Percentiles rank a stretch among this genome's conserved stretches.
phyloP scores from a whole-genome alignment of 352 stramenopile genomes.

The Phytophthora uliginosa region DNA sequence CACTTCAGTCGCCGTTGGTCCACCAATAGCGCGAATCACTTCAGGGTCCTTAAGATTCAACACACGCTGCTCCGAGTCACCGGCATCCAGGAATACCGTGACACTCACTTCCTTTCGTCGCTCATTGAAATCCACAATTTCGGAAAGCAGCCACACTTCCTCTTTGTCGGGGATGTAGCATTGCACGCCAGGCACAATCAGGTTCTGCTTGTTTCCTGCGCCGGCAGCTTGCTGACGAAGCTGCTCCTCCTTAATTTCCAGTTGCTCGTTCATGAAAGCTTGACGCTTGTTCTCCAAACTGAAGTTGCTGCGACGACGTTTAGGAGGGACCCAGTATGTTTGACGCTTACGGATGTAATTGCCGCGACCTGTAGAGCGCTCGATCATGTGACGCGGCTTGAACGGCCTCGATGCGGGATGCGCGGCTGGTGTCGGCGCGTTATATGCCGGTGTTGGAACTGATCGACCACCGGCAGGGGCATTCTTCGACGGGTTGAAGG shows the following conservation, averaged over 20 bases:
- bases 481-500: slow-evolving; percentile 46
- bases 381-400: slow-evolving; percentile 55
- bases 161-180: slow-evolving; percentile 92
- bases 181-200: slow-evolving; percentile 90
- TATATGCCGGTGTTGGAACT: slow-evolving; percentile 24
- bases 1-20: slow-evolving; percentile 79
- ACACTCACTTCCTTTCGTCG: slow-evolving; percentile 86
- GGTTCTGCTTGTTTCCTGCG: slow-evolving; percentile 80
- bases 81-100: slow-evolving; percentile 71
- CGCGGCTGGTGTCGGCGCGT: slow-evolving; percentile 3
- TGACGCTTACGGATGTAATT: slow-evolving; percentile 84
- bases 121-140: slow-evolving; percentile 89
- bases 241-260: slow-evolving; percentile 86
- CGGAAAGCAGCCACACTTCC: slow-evolving; percentile 86
- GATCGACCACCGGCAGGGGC: slow-evolving; percentile 6
- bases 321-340: slow-evolving; percentile 71
- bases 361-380: slow-evolving; percentile 70
- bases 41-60: slow-evolving; percentile 89
- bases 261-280: slow-evolving; percentile 86
- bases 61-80: slow-evolving; percentile 72
- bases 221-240: slow-evolving; percentile 67
- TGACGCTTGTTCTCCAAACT: slow-evolving; percentile 88
- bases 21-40: slow-evolving; percentile 84
- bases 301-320: slow-evolving; percentile 63
- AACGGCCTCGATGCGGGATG: slow-evolving; percentile 31